Base-by-base conservation (phyloP, 306 rosid species). In the Urtica urens region DNA sequence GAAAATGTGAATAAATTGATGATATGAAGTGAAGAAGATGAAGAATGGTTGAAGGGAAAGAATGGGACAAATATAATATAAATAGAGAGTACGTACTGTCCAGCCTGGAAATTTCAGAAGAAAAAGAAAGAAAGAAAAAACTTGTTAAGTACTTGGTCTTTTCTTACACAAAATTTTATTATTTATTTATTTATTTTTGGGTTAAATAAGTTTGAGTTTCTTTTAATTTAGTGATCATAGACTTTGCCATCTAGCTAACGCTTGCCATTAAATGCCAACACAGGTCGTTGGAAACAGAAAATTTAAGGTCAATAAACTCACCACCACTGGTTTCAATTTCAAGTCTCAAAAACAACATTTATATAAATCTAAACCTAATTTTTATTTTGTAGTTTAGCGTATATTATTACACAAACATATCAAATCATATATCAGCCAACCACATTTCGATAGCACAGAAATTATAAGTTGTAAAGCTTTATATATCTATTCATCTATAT, bases 191-290 rank as follows among this genome's bases (percentile, higher is more conserved):
- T 16, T 41, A 41, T 41, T 16, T 4, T 17, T 34, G n/a, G 10
- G n/a, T 34, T 3, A 5, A 15, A 14, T 1, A 5, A 11, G 21
- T 39, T 39, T 11, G 1, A 9, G 5, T 15, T n/a, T 39, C 6
- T 0, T 9, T 15, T 15, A 6, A 5, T n/a, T 39, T 23, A 23
- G 46, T 41, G 46, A 41, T 4, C 10, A 28, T 5, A 7, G 23
- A 15, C 24, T 18, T 7, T 7, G 1, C 46, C 9, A 15, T 43
- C 13, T 22, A 20, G 17, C 37, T 28, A 28, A 55, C 65, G 18
- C 46, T 11, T 22, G 38, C 41, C 70, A 69, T 69, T 63, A 79
- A n/a, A 75, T 75, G 75, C 63, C 62, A 26, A 28, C 63, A 12
- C 6, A 24, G 55, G 64, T 63, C 63, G 87, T 69, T 75, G 84